Base-by-base conservation (phyloP, 2,329 filamentous ascomycete genomes). In the Sphaerostilbella broomeana region DNA sequence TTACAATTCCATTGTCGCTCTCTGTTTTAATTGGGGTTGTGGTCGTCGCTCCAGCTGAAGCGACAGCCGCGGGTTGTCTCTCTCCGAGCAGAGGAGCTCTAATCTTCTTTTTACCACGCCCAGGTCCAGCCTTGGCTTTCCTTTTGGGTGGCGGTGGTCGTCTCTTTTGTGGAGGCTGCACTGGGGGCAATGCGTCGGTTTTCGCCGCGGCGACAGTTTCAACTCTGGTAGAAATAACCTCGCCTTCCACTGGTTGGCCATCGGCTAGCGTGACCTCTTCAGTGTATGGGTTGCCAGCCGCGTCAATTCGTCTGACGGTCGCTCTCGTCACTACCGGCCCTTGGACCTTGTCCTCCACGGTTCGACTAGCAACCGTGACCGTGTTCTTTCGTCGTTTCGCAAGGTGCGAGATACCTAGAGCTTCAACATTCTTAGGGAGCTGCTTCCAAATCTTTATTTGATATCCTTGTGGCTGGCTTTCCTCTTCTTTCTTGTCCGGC, bases 221-320 rank as follows among this genome's bases (percentile, higher is more conserved):
- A 12, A 77, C 64, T 6, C 70, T 70, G 2, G 73, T 77, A 0
- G 75, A 71, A 43, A 86, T 76, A 35, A 95, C 81, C 56, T 95
- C 88, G 41, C 87, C 87, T 47, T 90, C 84, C 1, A 94, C 74
- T 5, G 70, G 68, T 56, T 92, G 84, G 1, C 87, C 88, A 42
- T 90, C 84, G 5, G 79, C 76, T 4, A 94, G 73, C 15, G 86
- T 84, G 6, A 92, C 79, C 53, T 94, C 86, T 59, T 92, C 87
- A 2, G 90, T 81, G 45, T 85, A 86, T 8, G 86, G 74, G 51
- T 90, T 90, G 17, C 89, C 89, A 1, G 79, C 77, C 4, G 82
- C 80, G 56, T 94, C 86, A 9, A 82, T 68, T 49, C 83, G 80
- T 51, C 84, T 79, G 38, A 95, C 85, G 16, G 84, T 92, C 0